phyloP scores from a whole-genome alignment of 2,329 filamentous ascomycete species.

The Periconia macrospinosa region DNA sequence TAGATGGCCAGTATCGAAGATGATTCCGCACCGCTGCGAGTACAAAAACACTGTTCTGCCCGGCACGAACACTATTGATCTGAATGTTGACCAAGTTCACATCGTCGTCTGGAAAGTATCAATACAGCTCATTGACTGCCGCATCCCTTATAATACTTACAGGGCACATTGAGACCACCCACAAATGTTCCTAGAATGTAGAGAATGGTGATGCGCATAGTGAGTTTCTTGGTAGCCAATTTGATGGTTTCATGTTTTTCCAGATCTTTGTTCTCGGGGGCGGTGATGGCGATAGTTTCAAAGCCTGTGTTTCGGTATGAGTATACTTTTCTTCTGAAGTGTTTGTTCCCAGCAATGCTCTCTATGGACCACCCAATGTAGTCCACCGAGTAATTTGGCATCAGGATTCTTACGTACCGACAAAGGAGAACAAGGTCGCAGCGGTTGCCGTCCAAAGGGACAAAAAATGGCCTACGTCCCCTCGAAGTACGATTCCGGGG shows the following conservation, averaged over 20 bases:
- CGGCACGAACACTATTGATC: constrained; percentile 29
- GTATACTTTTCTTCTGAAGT: too few species aligned
- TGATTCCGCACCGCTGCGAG: constrained; percentile 46
- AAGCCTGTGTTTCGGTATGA: constrained; percentile 24
- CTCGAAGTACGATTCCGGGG: constrained; percentile 30
- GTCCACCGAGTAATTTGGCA: background rate
- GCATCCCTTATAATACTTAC: background rate
- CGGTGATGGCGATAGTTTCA: constrained; percentile 48
- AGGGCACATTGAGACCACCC: constrained; percentile 48
- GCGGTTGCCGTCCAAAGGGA: constrained; percentile 48
- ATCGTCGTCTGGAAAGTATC: constrained; percentile 29
- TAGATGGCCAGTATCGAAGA: constrained; percentile 42
- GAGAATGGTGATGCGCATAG: constrained; percentile 47
- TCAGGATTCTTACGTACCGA: constrained; percentile 18
- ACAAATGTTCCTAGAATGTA: constrained; percentile 48
- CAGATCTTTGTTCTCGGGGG: constrained; percentile 48
- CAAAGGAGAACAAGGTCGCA: constrained; percentile 48
- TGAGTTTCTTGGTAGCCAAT: constrained; percentile 48
- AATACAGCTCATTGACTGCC: background rate
- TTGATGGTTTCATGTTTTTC: constrained; percentile 49
- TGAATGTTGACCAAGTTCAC: constrained; percentile 29
- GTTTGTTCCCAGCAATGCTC: too few species aligned
- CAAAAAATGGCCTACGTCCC: constrained; percentile 33
- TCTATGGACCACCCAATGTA: too few species aligned
- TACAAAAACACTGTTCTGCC: constrained; percentile 44